A percentile compares a stretch with the other conserved stretches of the same genome.
These are phyloP conservation scores for Jatropha podagrica DNA, from an alignment of 441 rosid genomes.

Conservation along the genomic window DNA sequence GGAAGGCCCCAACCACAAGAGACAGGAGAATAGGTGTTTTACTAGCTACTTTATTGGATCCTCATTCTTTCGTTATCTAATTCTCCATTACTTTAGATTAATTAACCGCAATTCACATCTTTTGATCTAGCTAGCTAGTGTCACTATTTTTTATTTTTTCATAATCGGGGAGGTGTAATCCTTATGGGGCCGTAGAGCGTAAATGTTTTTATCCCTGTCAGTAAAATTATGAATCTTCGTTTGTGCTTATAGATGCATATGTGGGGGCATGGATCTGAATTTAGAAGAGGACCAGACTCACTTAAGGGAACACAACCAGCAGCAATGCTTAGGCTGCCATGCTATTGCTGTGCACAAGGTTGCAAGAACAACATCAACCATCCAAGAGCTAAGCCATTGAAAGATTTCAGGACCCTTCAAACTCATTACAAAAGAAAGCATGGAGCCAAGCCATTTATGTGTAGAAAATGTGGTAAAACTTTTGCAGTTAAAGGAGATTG, in stretches of 20 bases:
- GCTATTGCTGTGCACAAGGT: slow-evolving; percentile 68
- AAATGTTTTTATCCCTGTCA: too few relatives aligned
- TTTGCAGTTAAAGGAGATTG: slow-evolving; percentile 74
- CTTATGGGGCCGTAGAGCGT: neutral
- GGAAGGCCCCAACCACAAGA: neutral
- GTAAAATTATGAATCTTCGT: neutral
- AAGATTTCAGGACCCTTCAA: slow-evolving; percentile 70
- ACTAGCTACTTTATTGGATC: slow-evolving; percentile 28
- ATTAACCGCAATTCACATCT: neutral
- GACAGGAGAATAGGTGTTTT: neutral
- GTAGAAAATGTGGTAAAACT: slow-evolving; percentile 51
- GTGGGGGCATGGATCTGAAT: slow-evolving; percentile 75
- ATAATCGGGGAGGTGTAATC: too few relatives aligned
- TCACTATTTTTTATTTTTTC: too few relatives aligned
- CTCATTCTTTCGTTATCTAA: slow-evolving; percentile 23
- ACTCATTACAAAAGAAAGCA: slow-evolving; percentile 78
- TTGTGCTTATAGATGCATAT: slow-evolving; percentile 52
- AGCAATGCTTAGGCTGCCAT: slow-evolving; percentile 71
- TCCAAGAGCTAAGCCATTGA: slow-evolving; percentile 70
- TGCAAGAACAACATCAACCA: slow-evolving; percentile 79
- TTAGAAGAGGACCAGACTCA: slow-evolving; percentile 64
- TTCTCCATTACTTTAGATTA: neutral
- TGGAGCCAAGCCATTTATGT: slow-evolving; percentile 57
- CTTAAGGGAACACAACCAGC: slow-evolving; percentile 73
- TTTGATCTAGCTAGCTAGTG: too few relatives aligned